These are phyloP conservation scores for Aspergillus avenaceus DNA, from an alignment of 495 filamentous ascomycete species.

Conservation along the genomic window DNA sequence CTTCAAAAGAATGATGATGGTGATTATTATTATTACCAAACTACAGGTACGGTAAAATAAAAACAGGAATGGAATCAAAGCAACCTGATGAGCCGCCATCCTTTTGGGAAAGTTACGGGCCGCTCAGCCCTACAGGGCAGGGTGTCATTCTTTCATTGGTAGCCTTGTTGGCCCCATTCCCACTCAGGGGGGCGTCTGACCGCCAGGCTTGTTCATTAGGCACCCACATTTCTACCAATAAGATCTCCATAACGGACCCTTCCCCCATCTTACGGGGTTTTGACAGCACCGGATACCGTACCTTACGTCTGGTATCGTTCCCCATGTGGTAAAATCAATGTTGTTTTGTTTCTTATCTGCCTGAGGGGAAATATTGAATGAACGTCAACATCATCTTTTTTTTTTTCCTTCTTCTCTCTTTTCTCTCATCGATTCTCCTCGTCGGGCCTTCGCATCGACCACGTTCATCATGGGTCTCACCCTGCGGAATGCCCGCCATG, in stretches of 20 bases:
- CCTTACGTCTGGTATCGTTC: no score
- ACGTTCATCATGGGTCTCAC: background rate
- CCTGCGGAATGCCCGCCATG: background rate
- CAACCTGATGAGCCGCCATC: no score
- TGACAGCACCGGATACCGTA: background rate
- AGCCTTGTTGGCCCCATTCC: background rate
- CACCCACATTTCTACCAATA: conserved; percentile 2
- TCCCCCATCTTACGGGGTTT: background rate
- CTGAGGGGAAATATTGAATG: no score
- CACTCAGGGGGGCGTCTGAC: background rate
- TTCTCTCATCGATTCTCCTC: background rate
- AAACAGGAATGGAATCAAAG: no score
- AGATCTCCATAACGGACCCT: no score
- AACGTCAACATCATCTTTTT: no score
- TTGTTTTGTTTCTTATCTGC: no score
- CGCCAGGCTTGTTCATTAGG: background rate
- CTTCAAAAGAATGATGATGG: no score
- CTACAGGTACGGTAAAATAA: no score
- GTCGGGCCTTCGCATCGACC: background rate
- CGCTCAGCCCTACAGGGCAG: conserved; percentile 8
- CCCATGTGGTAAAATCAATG: background rate
- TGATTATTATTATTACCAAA: no score
- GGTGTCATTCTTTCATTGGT: conserved; percentile 4
- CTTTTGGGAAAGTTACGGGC: background rate
- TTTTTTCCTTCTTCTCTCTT: background rate